A percentile compares a stretch with the other conserved stretches of the same genome.
These are phyloP conservation scores for Mycosphaerelloides madeirae DNA, from an alignment of 2,329 filamentous ascomycete species.

Conservation along the genomic window DNA sequence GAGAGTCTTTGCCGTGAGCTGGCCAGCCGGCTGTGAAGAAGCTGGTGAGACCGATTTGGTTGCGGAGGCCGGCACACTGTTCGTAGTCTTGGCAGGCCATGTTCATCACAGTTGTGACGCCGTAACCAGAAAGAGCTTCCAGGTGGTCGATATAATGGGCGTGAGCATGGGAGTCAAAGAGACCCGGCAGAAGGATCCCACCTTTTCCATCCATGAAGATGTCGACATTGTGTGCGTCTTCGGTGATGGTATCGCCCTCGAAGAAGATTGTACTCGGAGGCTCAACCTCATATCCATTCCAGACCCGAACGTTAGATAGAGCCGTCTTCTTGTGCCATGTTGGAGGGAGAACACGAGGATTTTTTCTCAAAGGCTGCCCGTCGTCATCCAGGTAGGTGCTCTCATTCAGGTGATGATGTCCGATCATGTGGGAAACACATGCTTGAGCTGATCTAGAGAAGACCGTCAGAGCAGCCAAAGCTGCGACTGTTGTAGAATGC, in stretches of 20 bases:
- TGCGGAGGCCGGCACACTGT: neutral
- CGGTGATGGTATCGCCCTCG: neutral
- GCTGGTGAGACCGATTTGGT: neutral
- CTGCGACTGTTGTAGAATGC: too few relatives aligned
- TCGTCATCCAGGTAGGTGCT: too few relatives aligned
- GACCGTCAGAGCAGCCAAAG: too few relatives aligned
- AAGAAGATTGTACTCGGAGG: neutral
- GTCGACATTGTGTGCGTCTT: neutral
- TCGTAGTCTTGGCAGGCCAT: neutral
- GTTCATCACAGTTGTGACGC: constrained; percentile 3
- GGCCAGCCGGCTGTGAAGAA: neutral
- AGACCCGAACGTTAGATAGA: constrained; percentile 3
- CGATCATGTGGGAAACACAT: too few relatives aligned
- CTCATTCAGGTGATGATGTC: too few relatives aligned
- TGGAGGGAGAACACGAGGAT: neutral
- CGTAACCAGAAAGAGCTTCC: neutral
- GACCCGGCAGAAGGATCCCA: constrained; percentile 1
- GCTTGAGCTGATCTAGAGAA: too few relatives aligned
- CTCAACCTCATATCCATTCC: neutral
- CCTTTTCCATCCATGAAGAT: constrained; percentile 1
- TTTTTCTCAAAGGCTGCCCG: neutral
- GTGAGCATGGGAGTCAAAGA: constrained; percentile 4
- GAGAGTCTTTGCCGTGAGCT: neutral
- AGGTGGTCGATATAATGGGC: neutral
- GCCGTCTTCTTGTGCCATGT: neutral